A percentile compares a stretch with the other conserved stretches of the same genome.
Conservation (phyloP, 805 yeast genomes). For the Candida quercuum region DNA sequence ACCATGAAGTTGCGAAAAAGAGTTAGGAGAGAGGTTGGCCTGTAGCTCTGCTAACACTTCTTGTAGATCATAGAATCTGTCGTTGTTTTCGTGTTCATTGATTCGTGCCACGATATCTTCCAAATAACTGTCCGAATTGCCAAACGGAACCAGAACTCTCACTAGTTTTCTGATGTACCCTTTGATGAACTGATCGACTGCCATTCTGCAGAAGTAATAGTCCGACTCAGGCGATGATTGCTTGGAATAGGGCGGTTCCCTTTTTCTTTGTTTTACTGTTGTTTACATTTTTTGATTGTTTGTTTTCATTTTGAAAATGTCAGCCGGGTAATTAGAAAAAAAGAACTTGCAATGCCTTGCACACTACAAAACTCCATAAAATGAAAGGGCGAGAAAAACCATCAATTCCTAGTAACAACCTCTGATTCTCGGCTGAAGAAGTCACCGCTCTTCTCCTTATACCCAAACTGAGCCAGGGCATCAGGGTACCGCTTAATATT, state of each 20-base stretch:
- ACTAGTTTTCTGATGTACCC: neutral
- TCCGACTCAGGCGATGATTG: too few species aligned
- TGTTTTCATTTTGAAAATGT: slow-evolving; percentile 1
- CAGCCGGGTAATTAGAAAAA: too few species aligned
- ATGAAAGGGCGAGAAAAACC: too few species aligned
- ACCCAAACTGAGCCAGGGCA: slow-evolving; percentile 54
- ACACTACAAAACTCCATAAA: too few species aligned
- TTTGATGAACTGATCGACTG: neutral
- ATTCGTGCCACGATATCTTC: slow-evolving; percentile 17
- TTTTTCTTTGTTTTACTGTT: too few species aligned
- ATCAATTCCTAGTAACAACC: too few species aligned
- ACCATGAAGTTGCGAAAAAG: slow-evolving; percentile 31
- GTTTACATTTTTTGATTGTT: too few species aligned
- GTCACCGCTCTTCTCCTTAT: slow-evolving; percentile 34
- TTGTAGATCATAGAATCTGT: slow-evolving; percentile 1
- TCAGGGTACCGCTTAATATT: slow-evolving; percentile 52
- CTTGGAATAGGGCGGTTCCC: too few species aligned
- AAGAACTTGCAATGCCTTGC: too few species aligned
- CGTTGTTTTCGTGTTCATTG: slow-evolving; percentile 8
- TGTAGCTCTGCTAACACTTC: slow-evolving; percentile 3
- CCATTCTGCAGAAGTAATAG: neutral
- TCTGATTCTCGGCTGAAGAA: slow-evolving; percentile 39
- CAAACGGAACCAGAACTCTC: slow-evolving; percentile 2
- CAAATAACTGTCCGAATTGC: slow-evolving; percentile 10
- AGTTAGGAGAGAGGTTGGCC: neutral